Evolutionary conservation across 2,329 filamentous ascomycete species (phyloP).

Genomic region (Pseudogymnoascus sp.): DNA sequence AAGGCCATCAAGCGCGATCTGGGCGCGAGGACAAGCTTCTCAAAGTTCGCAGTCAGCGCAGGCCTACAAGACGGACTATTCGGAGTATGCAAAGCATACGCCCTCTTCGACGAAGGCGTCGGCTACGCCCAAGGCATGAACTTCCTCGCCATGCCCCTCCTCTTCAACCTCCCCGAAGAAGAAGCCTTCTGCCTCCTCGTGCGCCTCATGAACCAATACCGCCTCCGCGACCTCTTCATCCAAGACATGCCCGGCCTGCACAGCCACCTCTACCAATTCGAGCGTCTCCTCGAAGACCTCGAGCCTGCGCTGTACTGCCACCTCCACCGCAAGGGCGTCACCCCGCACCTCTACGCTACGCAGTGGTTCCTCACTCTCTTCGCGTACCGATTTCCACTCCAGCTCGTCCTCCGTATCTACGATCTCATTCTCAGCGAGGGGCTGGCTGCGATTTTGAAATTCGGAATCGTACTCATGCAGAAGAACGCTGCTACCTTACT

Average conservation of each 20-base stretch:
- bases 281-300: slow-evolving; percentile 84
- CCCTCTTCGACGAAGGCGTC: slow-evolving; percentile 86
- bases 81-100: slow-evolving; percentile 95
- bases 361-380: slow-evolving; percentile 99
- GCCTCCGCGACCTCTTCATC: slow-evolving; percentile 84
- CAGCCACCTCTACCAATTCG: slow-evolving; percentile 89
- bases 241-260: slow-evolving; percentile 96
- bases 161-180: slow-evolving; percentile 98
- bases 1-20: slow-evolving; percentile 87
- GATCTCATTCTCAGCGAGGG: slow-evolving; percentile 93
- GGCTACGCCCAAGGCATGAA: slow-evolving; percentile 99
- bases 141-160: slow-evolving; percentile 90
- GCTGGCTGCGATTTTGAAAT: slow-evolving; percentile 85
- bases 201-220: slow-evolving; percentile 93
- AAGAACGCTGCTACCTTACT: slow-evolving; percentile 78
- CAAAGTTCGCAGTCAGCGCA: slow-evolving; percentile 86
- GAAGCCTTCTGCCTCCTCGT: slow-evolving; percentile 94
- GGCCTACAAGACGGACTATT: slow-evolving; percentile 91
- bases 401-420: slow-evolving; percentile 93
- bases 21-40: slow-evolving; percentile 89
- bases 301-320: slow-evolving; percentile 95
- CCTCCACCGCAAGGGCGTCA: slow-evolving; percentile 78
- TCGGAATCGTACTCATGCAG: slow-evolving; percentile 92
- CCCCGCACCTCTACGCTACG: slow-evolving; percentile 88
- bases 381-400: slow-evolving; percentile 92